Conservation (phyloP, 768 basidiomycete genomes). For the Rhodotorula sphaerocarpa region DNA sequence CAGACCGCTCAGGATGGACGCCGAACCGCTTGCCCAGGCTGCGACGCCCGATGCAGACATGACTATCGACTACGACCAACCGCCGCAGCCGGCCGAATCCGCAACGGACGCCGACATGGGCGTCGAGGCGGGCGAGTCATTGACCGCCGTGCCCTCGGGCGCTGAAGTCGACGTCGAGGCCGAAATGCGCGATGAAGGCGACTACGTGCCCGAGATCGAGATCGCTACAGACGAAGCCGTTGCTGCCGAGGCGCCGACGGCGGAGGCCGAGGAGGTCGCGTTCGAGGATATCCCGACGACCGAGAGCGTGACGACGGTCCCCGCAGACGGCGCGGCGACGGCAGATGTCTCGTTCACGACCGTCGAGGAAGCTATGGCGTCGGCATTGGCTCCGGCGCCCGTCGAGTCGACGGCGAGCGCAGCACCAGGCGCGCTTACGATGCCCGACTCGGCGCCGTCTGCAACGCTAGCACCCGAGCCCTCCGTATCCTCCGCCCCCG, state of each 20-base stretch:
- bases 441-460: not conserved
- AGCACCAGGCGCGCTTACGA: not conserved
- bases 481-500: not conserved
- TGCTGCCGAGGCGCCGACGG: too few relatives aligned
- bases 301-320: too few relatives aligned
- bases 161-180: not conserved
- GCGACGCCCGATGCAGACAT: not conserved
- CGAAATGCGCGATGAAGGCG: slow-evolving; percentile 7
- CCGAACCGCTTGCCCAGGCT: not conserved
- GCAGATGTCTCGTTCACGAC: not conserved
- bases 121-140: not conserved
- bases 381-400: not conserved
- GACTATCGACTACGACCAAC: slow-evolving; percentile 1
- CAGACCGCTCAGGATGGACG: not conserved
- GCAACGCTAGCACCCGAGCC: not conserved
- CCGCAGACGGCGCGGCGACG: too few relatives aligned
- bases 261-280: not conserved
- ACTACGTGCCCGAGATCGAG: not conserved
- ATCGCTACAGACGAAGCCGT: not conserved
- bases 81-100: not conserved
- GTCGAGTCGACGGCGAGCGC: not conserved
- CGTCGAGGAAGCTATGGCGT: not conserved
- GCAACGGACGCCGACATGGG: slow-evolving; percentile 1
- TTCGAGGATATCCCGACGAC: not conserved
- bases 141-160: not conserved